Evolutionary conservation across 2,329 filamentous ascomycete species (phyloP).

Genomic region (Nemania sp.): DNA sequence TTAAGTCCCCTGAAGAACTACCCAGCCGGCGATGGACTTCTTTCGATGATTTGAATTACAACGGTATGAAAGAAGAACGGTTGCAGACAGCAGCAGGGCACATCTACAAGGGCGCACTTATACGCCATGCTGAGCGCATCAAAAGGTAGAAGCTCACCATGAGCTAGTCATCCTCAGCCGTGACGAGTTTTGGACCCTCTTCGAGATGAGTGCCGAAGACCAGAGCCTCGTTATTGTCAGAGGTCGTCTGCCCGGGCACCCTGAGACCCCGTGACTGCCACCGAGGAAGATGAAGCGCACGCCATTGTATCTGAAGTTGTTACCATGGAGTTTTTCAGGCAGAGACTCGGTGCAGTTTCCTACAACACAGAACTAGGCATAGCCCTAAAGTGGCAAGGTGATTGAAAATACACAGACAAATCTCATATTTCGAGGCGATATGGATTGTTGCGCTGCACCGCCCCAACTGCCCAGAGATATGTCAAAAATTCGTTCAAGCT

Average conservation of each 20-base stretch:
- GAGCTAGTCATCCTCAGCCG: conserved; percentile 49
- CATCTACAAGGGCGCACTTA: conserved; percentile 38
- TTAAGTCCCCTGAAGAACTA: conserved; percentile 51
- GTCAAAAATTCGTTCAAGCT: conserved; percentile 15
- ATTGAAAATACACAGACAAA: conserved; percentile 16
- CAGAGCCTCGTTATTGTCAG: conserved; percentile 24
- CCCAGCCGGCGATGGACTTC: conserved; percentile 38
- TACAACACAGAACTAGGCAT: conserved; percentile 21
- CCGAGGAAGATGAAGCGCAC: conserved; percentile 26
- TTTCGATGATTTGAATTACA: conserved; percentile 37
- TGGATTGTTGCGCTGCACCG: conserved; percentile 18
- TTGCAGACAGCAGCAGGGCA: conserved; percentile 22
- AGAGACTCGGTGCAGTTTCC: conserved; percentile 23
- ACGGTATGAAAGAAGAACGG: conserved; percentile 37
- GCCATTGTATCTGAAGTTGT: conserved; percentile 32
- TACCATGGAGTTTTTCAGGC: conserved; percentile 30
- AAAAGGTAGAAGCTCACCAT: conserved; percentile 44
- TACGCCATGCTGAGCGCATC: conserved; percentile 42
- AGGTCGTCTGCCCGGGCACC: conserved; percentile 28
- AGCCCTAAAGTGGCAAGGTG: conserved; percentile 16
- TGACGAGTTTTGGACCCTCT: conserved; percentile 42
- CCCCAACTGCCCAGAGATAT: conserved; percentile 11
- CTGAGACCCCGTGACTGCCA: conserved; percentile 28
- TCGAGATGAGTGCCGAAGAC: conserved; percentile 34
- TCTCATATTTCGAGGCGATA: conserved; percentile 24